Base-by-base conservation (phyloP, 176 grass and related monocot genomes). In the Carex littledalei region DNA sequence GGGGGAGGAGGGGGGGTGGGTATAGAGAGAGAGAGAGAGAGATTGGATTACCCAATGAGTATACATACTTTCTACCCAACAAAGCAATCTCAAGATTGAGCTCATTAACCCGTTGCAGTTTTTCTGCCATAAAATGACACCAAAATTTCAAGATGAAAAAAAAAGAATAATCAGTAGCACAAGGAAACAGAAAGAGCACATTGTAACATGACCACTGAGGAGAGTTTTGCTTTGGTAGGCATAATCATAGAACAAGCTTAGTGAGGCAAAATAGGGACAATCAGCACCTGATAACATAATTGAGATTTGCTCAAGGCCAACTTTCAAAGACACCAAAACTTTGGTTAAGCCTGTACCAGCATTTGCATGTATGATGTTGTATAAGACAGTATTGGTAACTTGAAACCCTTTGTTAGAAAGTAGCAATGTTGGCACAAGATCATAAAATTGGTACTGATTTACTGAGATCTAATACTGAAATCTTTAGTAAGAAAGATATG, bases 31-130 rank as follows among this genome's bases (percentile, higher is more conserved):
- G 45, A 35, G 76, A 81, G 32, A 63, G 56, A 81, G 79, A 63
- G 57, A 62, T 63, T 63, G 35, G 41, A 73, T 45, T 90, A 53
- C 77, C 63, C 84, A 83, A 37, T 74, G 59, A 60, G 76, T 88
- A 85, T 92, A 93, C 95, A 80, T 98, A 98, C 95, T 94, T 90
- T 94, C 91, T 91, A 84, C 95, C 92, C 68, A 98, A 64, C 50
- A 88, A 86, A 79, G 92, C 89, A 81, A 94, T 92, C 60, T 80
- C 85, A 72, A 98, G 61, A 85, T 98, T 94, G 76, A 98, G 92
- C 87, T 94, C 84, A 90, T 89, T 94, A 87, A 89, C 88, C 56
- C 69, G 62, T 69, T 91, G 84, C 49, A 98, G 88, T 90, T 98
- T 98, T 80, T 94, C 92, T 98, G 89, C 61, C 81, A 87, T 37